Evolutionary conservation across 352 stramenopile genomes (phyloP), one percentile per base, ranked within the genome.

Genomic region (Globisporangium iwayamae): DNA sequence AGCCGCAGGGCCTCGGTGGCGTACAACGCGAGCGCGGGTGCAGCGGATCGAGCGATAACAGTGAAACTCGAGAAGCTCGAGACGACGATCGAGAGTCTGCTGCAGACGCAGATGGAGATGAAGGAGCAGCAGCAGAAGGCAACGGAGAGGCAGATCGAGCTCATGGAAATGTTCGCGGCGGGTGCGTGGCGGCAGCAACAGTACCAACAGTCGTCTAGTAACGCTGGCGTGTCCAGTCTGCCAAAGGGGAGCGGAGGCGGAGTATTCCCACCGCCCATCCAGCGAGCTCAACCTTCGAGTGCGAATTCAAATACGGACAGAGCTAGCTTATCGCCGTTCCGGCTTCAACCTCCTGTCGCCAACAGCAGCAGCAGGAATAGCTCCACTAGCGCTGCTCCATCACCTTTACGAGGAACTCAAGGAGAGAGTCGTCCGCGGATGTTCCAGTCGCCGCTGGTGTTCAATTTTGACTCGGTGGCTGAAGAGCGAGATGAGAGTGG

Each of bases 61-160:
- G 62, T 57, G 9, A 88, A 85, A 56, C 46, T 90, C 14, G 78
- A 90, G 34, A 76, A 71, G 51, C 74, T 88, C 8, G 76, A 90
- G 60, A 62, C 67, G 5, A 77, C 67, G 14, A 72, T 89, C 32
- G 74, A 73, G 45, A 62, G 63, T 13, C 34, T 89, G 14, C 47
- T 76, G 39, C 65, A 52, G 11, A 50, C 61, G 4, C 78, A 90
- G 47, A 53, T 8, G 20, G 77, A 88, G 52, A 80, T 87, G 39
- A 75, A 80, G 32, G 70, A 85, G 38, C 71, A 83, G 14, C 69
- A 84, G 25, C 57, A 57, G 30, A 65, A 66, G 41, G 61, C 63
- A 11, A 55, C 73, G n/a, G 68, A 79, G 39, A 67, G 61, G 8
- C 73, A 86, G 50, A 63, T 56, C 1, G 69, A 83, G 57, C 63